Base-by-base conservation (phyloP, 805 yeast genomes). In the Cyberlindnera nakhonratchasimensis region DNA sequence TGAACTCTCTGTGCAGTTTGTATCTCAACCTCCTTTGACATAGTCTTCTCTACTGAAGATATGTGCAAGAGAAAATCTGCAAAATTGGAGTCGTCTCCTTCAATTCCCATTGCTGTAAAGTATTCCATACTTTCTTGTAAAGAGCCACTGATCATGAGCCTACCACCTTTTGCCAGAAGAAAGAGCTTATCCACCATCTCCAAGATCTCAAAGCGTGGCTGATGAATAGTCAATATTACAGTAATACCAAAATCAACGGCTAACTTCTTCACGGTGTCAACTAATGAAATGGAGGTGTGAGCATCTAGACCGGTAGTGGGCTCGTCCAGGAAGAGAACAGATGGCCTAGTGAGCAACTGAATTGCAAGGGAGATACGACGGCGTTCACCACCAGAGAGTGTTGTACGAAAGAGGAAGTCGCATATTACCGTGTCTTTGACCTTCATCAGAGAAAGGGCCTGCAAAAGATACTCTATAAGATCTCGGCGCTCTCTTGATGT, bases 281-380 rank as follows among this genome's bases (percentile, higher is more conserved):
- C 74, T 26, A 87, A 66, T 42, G 79, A 64, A 49, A 71, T 75
- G 0, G 96, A 90, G 11, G 89, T 80, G 47, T 78, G 79, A 5
- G 95, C 80, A 61, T 87, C 96, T 25, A 87, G 64, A 1, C 96
- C 95, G 0, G 96, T 86, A 1, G 96, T 87, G 6, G 96, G 95
- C 53, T 87, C 96, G 59, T 87, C 96, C 32, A 87, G 62, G 53
- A 86, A 86, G 46, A 88, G 62, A 2, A 87, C 66, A 0, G 89
- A 77, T 0, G 96, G 96, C 49, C 80, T 83, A 6, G 85, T 75
- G 36, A 87, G 67, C 56, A 87, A 65, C 58, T 87, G 95, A 14
- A 86, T 75, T 0, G 87, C 96, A 28, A 87, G 74, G 34, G 90
- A 81, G 4, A 85, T 71, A 45, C 96, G 63, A 54, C 96, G 62